Percentiles rank a stretch among this genome's conserved stretches.
Evolutionary conservation across 2,329 filamentous ascomycete species (phyloP).

Genomic region (Diatrype stigma): DNA sequence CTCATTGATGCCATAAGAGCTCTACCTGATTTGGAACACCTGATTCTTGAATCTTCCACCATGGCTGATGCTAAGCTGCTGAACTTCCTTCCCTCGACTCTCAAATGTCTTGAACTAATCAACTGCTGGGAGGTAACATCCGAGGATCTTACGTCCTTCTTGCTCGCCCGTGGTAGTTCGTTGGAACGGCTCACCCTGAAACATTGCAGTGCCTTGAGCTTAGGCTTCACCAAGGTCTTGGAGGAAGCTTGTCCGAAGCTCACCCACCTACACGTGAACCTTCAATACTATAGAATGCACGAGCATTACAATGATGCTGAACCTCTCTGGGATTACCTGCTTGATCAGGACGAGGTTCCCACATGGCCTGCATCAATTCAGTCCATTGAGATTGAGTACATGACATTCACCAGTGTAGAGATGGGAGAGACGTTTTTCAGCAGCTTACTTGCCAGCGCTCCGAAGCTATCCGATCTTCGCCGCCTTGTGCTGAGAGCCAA

Average conservation of each 20-base stretch:
- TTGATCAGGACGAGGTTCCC: conserved; percentile 63
- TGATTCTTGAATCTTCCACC: conserved; percentile 73
- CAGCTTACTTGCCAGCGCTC: conserved; percentile 70
- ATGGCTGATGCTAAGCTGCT: conserved; percentile 66
- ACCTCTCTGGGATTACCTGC: conserved; percentile 66
- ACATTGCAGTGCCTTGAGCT: conserved; percentile 74
- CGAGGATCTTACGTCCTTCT: conserved; percentile 59
- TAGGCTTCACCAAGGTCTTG: conserved; percentile 69
- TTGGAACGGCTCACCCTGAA: conserved; percentile 66
- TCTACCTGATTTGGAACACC: conserved; percentile 60
- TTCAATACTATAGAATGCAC: conserved; percentile 72
- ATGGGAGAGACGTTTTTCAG: conserved; percentile 74
- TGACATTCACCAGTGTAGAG: conserved; percentile 68
- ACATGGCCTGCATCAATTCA: conserved; percentile 73
- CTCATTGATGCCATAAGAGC: conserved; percentile 44
- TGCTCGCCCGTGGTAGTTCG: conserved; percentile 62
- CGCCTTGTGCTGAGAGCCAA: conserved; percentile 71
- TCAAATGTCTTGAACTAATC: conserved; percentile 67
- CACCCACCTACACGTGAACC: conserved; percentile 68
- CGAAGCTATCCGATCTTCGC: conserved; percentile 62
- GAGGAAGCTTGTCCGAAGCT: conserved; percentile 66
- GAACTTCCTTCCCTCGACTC: conserved; percentile 59
- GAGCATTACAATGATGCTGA: conserved; percentile 66
- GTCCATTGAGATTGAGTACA: conserved; percentile 68
- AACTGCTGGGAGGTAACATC: conserved; percentile 76